Base-by-base conservation (phyloP, 1,139 yeast species). In the Saccharomyces pastorianus region DNA sequence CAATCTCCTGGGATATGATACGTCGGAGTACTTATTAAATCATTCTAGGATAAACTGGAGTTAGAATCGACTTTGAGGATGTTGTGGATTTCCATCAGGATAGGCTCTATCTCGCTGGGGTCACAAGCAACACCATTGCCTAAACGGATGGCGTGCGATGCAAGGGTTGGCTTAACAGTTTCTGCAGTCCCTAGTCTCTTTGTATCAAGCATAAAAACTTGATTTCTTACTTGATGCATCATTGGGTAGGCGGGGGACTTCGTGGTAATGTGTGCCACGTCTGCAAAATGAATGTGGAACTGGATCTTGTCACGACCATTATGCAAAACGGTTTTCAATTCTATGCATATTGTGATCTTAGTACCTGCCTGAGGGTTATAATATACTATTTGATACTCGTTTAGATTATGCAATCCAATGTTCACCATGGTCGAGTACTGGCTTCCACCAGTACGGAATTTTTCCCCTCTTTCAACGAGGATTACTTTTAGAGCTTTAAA, bases 51-150 rank as follows among this genome's bases (percentile, higher is more conserved):
- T 47, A 28, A 26, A 11, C 29, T 23, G 17, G 29, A 23, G 20
- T 53, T 51, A 28, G 51, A 52, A 46, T 58, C 65, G 14, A 55
- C 55, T 47, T 58, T 61, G 27, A 65, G 54, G n/a, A 66, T 64
- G 23, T 56, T 55, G 58, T 67, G 64, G 14, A 68, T 63, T 23
- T 64, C 67, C 11, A 58, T 50, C 9, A 68, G 54, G 13, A 68
- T 57, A 4, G 60, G 57, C 31, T 61, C 68, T 27, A 68, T 60
- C 27, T 65, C 65, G n/a, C 53, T 48, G 3, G 69, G 57, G 47
- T 64, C 65, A 52, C 71, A 67, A 2, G 70, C 60, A 6, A 68
- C 61, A 50, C 70, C 71, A 38, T 64, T 64, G 5, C 63, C 61
- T n/a, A 68, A 52, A 34, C 64, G 61, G 5, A 68, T 58, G 61